phyloP scores from a whole-genome alignment of 192 early-diverging fungal species.

The Umbelopsis vinacea region DNA sequence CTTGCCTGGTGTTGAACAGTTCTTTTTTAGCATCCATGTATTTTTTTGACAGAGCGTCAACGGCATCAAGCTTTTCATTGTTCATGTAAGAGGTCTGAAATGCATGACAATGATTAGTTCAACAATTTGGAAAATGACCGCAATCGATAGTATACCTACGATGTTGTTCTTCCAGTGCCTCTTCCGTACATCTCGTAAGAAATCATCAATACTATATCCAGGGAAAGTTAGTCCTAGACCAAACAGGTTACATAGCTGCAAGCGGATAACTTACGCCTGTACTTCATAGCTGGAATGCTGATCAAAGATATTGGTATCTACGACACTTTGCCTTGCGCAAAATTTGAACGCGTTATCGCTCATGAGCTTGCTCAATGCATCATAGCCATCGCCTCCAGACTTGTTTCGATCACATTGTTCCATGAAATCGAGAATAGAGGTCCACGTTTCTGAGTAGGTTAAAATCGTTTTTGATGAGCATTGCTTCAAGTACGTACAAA shows the following conservation, averaged over 20 bases:
- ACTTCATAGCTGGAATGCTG: not conserved
- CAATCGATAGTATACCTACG: not conserved
- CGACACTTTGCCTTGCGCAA: slow-evolving; percentile 26
- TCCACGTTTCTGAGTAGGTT: slow-evolving; percentile 43
- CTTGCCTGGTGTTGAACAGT: not conserved
- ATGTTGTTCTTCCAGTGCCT: not conserved
- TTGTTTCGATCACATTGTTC: slow-evolving; percentile 46
- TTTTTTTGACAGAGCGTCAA: not conserved
- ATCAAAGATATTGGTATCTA: not conserved
- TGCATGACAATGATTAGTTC: not conserved
- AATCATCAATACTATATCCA: not conserved
- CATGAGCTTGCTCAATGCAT: slow-evolving; percentile 49
- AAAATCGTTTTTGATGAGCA: not conserved
- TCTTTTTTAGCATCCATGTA: slow-evolving; percentile 4
- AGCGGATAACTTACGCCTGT: not conserved
- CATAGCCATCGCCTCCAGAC: slow-evolving; percentile 47
- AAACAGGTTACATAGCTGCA: not conserved
- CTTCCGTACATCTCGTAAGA: not conserved
- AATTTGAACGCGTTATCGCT: slow-evolving; percentile 51
- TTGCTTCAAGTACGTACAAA: not conserved
- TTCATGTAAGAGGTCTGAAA: not conserved
- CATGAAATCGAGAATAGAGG: slow-evolving; percentile 44
- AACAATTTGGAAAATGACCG: not conserved
- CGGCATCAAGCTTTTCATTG: not conserved
- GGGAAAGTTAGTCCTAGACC: not conserved